Evolutionary conservation across 2,329 filamentous ascomycete genomes (phyloP).

Genomic region (Blumeria graminis): DNA sequence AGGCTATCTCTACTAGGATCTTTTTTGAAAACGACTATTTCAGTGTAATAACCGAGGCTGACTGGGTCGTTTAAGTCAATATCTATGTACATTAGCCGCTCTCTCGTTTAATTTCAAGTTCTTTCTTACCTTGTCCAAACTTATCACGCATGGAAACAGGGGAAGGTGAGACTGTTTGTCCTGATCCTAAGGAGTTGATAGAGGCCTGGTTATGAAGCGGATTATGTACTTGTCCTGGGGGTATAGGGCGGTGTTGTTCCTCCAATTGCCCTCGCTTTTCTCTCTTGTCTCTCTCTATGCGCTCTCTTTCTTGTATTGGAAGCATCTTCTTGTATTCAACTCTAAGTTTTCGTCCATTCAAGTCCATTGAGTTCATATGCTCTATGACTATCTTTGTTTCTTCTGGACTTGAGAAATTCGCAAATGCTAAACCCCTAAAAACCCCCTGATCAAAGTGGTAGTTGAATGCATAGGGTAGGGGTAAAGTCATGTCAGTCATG

Average conservation of each 20-base stretch:
- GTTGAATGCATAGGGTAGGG: slow-evolving; percentile 94
- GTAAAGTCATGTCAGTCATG: slow-evolving; percentile 85
- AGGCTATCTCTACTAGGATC: slow-evolving; percentile 54
- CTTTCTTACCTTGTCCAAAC: slow-evolving; percentile 5
- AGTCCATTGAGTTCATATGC: slow-evolving; percentile 81
- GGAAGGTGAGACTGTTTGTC: slow-evolving; percentile 18
- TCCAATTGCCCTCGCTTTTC: slow-evolving; percentile 89
- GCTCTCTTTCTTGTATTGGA: slow-evolving; percentile 74
- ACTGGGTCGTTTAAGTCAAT: slow-evolving; percentile 81
- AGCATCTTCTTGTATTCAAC: slow-evolving; percentile 99
- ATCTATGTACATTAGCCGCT: slow-evolving; percentile 16
- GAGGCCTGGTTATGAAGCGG: slow-evolving; percentile 68
- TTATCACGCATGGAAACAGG: slow-evolving; percentile 13
- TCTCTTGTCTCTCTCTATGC: slow-evolving; percentile 90
- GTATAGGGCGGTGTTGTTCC: slow-evolving; percentile 70
- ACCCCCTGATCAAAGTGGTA: slow-evolving; percentile 98
- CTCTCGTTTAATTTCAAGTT: not conserved
- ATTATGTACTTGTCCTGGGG: slow-evolving; percentile 13
- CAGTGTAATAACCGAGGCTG: slow-evolving; percentile 70
- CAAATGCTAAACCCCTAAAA: slow-evolving; percentile 86
- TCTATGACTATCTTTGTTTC: slow-evolving; percentile 87
- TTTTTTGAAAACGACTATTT: slow-evolving; percentile 72
- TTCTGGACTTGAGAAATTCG: slow-evolving; percentile 89
- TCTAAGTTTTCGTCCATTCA: slow-evolving; percentile 78
- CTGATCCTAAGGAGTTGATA: slow-evolving; percentile 45